Conservation (phyloP, 305 asterid species). For the Fraxinus greggii region DNA sequence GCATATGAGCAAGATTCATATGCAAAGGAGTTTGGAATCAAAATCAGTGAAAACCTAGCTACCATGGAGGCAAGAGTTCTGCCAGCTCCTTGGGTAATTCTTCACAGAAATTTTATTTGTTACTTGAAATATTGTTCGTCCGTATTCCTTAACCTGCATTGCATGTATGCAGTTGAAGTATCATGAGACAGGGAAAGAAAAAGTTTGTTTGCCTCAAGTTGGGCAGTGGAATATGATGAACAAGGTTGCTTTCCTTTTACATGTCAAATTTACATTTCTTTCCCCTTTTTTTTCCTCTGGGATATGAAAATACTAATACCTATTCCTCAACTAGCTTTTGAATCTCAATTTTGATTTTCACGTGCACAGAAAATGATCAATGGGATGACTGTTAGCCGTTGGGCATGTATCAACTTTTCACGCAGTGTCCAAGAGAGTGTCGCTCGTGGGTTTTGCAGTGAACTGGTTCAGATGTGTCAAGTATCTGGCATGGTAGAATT, state of each 20-base stretch:
- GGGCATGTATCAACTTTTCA: slow-evolving; percentile 99
- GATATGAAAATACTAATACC: slow-evolving; percentile 4
- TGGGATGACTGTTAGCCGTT: slow-evolving; percentile 90
- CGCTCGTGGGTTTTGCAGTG: slow-evolving; percentile 93
- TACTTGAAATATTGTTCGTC: background rate
- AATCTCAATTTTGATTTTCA: slow-evolving; percentile 11
- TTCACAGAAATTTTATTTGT: background rate
- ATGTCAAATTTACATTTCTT: background rate
- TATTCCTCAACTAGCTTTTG: background rate
- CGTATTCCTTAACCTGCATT: slow-evolving; percentile 20
- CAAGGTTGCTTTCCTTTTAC: slow-evolving; percentile 53
- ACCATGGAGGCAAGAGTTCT: slow-evolving; percentile 92
- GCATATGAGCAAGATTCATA: slow-evolving; percentile 85
- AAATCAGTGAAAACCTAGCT: slow-evolving; percentile 74
- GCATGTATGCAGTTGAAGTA: slow-evolving; percentile 67
- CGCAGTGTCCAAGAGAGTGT: slow-evolving; percentile 91
- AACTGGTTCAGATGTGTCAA: slow-evolving; percentile 97
- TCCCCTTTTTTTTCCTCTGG: background rate
- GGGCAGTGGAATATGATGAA: slow-evolving; percentile 99
- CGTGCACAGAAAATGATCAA: slow-evolving; percentile 86
- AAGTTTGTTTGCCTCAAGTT: slow-evolving; percentile 93
- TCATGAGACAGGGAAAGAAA: slow-evolving; percentile 90
- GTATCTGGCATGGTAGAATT: slow-evolving; percentile 90
- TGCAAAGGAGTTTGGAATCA: slow-evolving; percentile 92
- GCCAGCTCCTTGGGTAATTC: slow-evolving; percentile 96